A percentile compares a stretch with the other conserved stretches of the same genome.
Conservation (phyloP, 176 grass and related monocot species). For the Urochloa ruziziensis region DNA sequence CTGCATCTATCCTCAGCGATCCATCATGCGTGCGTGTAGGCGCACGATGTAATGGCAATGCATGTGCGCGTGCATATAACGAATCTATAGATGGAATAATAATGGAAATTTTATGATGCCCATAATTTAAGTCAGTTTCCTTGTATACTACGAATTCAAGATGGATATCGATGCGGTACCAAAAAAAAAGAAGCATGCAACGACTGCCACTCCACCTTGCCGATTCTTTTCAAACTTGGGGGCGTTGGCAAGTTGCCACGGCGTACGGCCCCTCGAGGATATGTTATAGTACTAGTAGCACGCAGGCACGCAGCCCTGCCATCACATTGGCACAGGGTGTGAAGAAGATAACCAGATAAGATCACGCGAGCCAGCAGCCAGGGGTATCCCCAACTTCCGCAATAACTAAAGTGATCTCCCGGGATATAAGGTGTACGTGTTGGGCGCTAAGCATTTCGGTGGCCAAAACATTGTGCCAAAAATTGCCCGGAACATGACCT, state of each 20-base stretch:
- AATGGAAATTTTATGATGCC: not conserved
- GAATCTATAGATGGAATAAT: not conserved
- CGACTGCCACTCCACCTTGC: not conserved
- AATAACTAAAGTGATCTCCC: not conserved
- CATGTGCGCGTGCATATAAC: not conserved
- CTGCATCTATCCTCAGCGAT: not conserved
- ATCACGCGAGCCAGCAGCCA: not conserved
- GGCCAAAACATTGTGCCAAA: not conserved
- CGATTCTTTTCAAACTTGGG: not conserved
- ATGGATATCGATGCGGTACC: not conserved
- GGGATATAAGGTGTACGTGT: constrained; percentile 24
- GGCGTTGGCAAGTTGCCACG: not conserved
- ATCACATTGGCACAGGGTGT: not conserved
- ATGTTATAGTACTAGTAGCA: not conserved
- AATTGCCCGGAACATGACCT: not conserved
- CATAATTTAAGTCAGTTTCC: not conserved
- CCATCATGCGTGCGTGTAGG: not conserved
- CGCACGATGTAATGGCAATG: not conserved
- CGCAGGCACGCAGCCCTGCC: not conserved
- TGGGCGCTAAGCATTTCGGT: not conserved
- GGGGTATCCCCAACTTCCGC: not conserved
- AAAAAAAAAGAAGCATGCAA: too few species aligned
- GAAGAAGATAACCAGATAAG: not conserved
- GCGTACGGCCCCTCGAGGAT: not conserved
- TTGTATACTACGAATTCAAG: not conserved